Percentiles rank a stretch among this genome's conserved stretches.
Evolutionary conservation across 345 rosid species (phyloP).

Genomic region (Fremontodendron californicum): DNA sequence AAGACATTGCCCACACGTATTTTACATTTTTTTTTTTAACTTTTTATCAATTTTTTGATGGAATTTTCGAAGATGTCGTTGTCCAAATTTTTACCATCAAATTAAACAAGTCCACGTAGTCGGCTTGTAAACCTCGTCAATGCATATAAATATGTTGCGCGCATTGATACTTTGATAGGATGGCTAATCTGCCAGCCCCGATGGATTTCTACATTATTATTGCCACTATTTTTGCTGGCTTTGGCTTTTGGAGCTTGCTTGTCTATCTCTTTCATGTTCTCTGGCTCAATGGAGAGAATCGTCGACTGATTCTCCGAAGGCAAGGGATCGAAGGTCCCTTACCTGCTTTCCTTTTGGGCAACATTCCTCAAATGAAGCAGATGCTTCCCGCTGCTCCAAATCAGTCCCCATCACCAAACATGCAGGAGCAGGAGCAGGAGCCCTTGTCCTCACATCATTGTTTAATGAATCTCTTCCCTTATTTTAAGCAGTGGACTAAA

Average conservation of each 20-base stretch:
- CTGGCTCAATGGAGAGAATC: background rate
- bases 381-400: background rate
- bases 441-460: background rate
- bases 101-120: too few species aligned
- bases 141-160: background rate
- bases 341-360: background rate
- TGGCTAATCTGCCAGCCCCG: background rate
- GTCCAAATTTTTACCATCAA: too few species aligned
- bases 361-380: slow-evolving; percentile 11
- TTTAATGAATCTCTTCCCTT: background rate
- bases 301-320: slow-evolving; percentile 6
- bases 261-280: slow-evolving; percentile 6
- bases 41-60: too few species aligned
- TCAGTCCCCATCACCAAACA: too few species aligned
- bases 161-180: background rate
- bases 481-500: slow-evolving; percentile 8
- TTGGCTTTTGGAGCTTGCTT: background rate
- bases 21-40: too few species aligned
- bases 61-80: too few species aligned
- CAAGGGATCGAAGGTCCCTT: slow-evolving; percentile 15
- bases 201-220: background rate
- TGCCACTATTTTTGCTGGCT: too few species aligned
- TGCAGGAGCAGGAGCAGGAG: background rate
- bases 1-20: too few species aligned
- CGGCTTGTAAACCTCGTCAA: background rate